phyloP scores from a whole-genome alignment of 2,329 filamentous ascomycete genomes.

The Sphaerostilbella broomeana region DNA sequence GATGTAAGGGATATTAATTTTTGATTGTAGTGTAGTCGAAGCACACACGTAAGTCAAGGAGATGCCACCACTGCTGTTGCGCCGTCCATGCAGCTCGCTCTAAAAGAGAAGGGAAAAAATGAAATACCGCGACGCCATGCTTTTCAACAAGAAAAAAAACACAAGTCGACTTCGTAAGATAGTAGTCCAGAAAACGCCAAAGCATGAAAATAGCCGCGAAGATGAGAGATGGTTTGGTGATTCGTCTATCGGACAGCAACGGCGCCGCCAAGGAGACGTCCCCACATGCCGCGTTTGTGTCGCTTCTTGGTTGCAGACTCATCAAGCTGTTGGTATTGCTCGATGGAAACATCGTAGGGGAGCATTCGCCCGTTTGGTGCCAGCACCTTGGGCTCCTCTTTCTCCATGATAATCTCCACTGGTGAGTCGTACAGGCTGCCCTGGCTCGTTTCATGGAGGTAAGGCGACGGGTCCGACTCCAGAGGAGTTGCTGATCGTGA shows the following conservation, averaged over 20 bases:
- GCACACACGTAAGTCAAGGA: neutral
- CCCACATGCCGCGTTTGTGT: slow-evolving; percentile 45
- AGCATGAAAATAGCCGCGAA: neutral
- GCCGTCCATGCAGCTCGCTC: slow-evolving; percentile 10
- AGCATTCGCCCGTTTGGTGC: slow-evolving; percentile 33
- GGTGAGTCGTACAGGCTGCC: slow-evolving; percentile 45
- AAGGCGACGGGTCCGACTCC: slow-evolving; percentile 38
- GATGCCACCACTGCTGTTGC: slow-evolving; percentile 4
- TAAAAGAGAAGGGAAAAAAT: neutral
- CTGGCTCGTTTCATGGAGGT: slow-evolving; percentile 31
- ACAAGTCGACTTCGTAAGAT: neutral
- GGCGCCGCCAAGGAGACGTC: slow-evolving; percentile 44
- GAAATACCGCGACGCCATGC: slow-evolving; percentile 10
- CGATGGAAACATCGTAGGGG: slow-evolving; percentile 49
- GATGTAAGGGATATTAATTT: neutral
- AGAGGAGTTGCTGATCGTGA: slow-evolving; percentile 48
- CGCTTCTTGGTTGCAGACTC: slow-evolving; percentile 43
- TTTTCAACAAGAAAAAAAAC: slow-evolving; percentile 1
- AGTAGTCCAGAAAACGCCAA: slow-evolving; percentile 4
- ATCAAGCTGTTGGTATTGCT: slow-evolving; percentile 46
- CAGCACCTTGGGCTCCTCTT: slow-evolving; percentile 31
- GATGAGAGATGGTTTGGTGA: neutral
- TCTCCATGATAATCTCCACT: slow-evolving; percentile 38
- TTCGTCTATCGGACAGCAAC: slow-evolving; percentile 32
- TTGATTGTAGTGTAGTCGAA: neutral